These are phyloP conservation scores for Penicillium mononematosum DNA, from an alignment of 495 filamentous ascomycete genomes.

Conservation along the genomic window DNA sequence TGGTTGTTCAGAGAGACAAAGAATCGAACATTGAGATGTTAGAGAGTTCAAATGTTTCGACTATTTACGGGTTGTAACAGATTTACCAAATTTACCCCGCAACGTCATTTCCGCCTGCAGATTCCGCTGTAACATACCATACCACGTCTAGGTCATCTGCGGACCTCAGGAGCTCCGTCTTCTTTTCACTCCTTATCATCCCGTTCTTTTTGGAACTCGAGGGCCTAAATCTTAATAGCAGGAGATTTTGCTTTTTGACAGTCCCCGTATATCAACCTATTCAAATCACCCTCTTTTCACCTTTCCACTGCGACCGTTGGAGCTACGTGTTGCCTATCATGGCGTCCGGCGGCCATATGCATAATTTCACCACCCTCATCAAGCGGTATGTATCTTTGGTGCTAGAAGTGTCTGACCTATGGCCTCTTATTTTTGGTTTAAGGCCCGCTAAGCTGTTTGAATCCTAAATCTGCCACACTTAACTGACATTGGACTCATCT, in stretches of 20 bases:
- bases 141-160: constrained; percentile 21
- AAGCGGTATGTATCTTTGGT: constrained; percentile 70
- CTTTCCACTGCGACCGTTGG: constrained; percentile 7
- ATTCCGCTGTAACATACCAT: constrained; percentile 18
- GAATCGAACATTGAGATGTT: constrained; percentile 1
- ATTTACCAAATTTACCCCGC: constrained; percentile 22
- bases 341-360: constrained; percentile 68
- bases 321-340: constrained; percentile 44
- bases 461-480: not conserved
- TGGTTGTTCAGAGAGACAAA: constrained; percentile 9
- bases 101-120: constrained; percentile 13
- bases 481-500: constrained; percentile 28
- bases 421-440: constrained; percentile 1
- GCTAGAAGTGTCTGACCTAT: not conserved
- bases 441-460: constrained; percentile 1
- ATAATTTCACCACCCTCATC: constrained; percentile 95
- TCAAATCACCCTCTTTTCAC: constrained; percentile 5
- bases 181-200: constrained; percentile 9
- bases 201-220: constrained; percentile 10
- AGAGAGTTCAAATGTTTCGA: not conserved
- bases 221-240: constrained; percentile 4
- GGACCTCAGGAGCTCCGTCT: constrained; percentile 23
- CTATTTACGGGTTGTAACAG: constrained; percentile 13
- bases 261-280: not conserved
- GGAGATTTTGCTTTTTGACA: not conserved